phyloP scores from a whole-genome alignment of 495 filamentous ascomycete genomes.

The Massariosphaeria phaeospora region DNA sequence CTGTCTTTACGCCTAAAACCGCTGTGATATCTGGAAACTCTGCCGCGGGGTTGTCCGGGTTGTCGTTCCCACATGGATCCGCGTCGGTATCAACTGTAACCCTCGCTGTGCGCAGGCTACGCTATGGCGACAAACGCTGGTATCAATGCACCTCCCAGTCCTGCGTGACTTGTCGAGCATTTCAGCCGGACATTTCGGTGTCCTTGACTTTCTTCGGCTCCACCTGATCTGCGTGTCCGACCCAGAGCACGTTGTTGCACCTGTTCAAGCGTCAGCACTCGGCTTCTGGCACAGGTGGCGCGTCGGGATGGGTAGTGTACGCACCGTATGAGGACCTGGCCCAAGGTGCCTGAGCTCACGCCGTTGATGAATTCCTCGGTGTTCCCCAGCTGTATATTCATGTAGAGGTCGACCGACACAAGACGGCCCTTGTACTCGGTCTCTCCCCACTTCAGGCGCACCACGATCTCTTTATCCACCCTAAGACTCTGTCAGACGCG shows the following conservation, averaged over 20 bases:
- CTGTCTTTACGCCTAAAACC: not conserved
- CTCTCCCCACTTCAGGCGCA: conserved; percentile 95
- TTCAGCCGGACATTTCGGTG: conserved; percentile 59
- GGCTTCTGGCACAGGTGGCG: not conserved
- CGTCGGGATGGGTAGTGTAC: not conserved
- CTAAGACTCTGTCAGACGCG: conserved; percentile 42
- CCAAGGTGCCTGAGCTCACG: conserved; percentile 75
- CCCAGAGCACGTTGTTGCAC: conserved; percentile 96
- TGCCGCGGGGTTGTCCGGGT: too few relatives aligned
- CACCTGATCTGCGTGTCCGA: conserved; percentile 56
- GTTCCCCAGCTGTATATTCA: conserved; percentile 89
- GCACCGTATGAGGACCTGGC: conserved; percentile 89
- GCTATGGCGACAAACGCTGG: too few relatives aligned
- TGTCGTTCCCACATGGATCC: too few relatives aligned
- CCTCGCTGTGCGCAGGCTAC: too few relatives aligned
- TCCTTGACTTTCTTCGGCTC: conserved; percentile 47
- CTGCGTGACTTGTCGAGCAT: too few relatives aligned
- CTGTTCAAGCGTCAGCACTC: conserved; percentile 42
- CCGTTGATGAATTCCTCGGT: conserved; percentile 90
- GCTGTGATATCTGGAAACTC: conserved; percentile 4
- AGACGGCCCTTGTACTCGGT: conserved; percentile 92
- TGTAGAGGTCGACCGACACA: conserved; percentile 93
- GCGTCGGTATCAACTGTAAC: too few relatives aligned
- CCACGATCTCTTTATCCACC: conserved; percentile 81
- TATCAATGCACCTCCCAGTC: too few relatives aligned